phyloP scores from a whole-genome alignment of 2,329 filamentous ascomycete species.

The Cordyceps tenuipes region DNA sequence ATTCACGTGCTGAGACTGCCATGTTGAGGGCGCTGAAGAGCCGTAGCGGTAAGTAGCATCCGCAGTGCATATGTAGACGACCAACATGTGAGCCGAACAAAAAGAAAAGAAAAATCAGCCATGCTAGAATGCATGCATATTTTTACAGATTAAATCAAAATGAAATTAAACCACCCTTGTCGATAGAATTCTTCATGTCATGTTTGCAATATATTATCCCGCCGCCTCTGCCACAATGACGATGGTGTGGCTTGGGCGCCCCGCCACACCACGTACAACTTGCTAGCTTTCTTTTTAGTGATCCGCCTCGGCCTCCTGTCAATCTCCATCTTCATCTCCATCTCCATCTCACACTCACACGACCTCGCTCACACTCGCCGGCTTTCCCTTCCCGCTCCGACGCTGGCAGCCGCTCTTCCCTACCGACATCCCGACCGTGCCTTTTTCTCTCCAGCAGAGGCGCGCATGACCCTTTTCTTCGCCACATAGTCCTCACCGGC shows the following conservation, averaged over 20 bases:
- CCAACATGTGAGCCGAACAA: not conserved
- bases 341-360: slow-evolving; percentile 9
- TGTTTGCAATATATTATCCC: not conserved
- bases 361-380: not conserved
- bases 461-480: slow-evolving; percentile 5
- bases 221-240: slow-evolving; percentile 3
- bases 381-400: not conserved
- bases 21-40: slow-evolving; percentile 4
- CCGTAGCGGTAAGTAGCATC: not conserved
- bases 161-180: not conserved
- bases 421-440: not conserved
- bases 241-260: slow-evolving; percentile 7
- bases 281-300: too few species aligned
- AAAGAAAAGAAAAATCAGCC: not conserved
- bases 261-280: slow-evolving; percentile 8
- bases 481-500: slow-evolving; percentile 19
- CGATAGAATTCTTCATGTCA: not conserved
- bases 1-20: slow-evolving; percentile 2
- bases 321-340: not conserved
- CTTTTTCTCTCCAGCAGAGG: not conserved
- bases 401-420: not conserved
- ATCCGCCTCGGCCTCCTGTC: not conserved
- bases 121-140: not conserved
- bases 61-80: not conserved
- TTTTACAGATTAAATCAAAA: not conserved